Conservation (phyloP, 2,329 filamentous ascomycete species). For the Bipolaris victoriae region DNA sequence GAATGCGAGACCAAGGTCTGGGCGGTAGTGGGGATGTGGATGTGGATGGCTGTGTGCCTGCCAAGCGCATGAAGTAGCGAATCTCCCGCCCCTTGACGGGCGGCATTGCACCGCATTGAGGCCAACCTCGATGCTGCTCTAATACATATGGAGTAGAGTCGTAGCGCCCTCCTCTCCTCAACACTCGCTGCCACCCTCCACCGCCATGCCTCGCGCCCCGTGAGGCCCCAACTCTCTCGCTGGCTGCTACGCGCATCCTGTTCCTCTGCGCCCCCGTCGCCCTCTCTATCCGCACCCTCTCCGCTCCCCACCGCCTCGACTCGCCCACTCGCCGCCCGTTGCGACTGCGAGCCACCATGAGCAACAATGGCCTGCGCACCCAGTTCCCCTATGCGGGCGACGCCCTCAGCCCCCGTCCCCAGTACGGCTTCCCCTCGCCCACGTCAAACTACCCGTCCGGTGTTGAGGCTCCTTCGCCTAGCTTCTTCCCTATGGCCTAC, state of each 20-base stretch:
- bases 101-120: conserved; percentile 1
- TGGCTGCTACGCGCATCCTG: conserved; percentile 35
- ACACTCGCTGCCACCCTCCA: neutral
- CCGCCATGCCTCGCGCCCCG: conserved; percentile 25
- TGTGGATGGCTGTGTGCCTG: conserved; percentile 8
- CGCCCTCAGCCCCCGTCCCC: conserved; percentile 40
- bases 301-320: conserved; percentile 31
- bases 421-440: conserved; percentile 48
- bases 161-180: conserved; percentile 13
- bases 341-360: conserved; percentile 30
- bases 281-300: conserved; percentile 27
- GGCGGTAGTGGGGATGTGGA: conserved; percentile 9
- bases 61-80: conserved; percentile 14
- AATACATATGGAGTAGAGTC: conserved; percentile 7
- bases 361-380: conserved; percentile 44
- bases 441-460: conserved; percentile 48
- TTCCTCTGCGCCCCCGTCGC: conserved; percentile 30
- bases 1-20: neutral
- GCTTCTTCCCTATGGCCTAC: conserved; percentile 48
- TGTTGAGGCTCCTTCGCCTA: conserved; percentile 39
- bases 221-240: conserved; percentile 32
- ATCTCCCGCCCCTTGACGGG: conserved; percentile 17
- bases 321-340: conserved; percentile 12
- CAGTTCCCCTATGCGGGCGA: conserved; percentile 43
- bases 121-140: conserved; percentile 8